Evolutionary conservation across 768 basidiomycete species (phyloP).

Genomic region (Xerocomus spinulosus): DNA sequence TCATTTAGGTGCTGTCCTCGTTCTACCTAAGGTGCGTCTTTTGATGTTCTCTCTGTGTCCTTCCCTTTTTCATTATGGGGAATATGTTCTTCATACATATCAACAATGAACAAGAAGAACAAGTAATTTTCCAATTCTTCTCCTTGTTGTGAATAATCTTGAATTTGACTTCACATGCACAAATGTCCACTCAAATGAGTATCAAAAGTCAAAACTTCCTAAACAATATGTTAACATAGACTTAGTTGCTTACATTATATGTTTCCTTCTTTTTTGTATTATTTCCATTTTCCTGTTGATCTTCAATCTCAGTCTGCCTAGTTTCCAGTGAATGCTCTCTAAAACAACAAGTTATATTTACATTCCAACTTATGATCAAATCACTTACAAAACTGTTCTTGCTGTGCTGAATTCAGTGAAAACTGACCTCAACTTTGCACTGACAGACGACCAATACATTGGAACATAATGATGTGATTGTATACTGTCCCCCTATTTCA

Average conservation of each 20-base stretch:
- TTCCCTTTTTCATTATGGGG: neutral
- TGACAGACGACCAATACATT: neutral
- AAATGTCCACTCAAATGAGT: neutral
- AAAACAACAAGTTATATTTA: too few species aligned
- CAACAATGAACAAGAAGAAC: neutral
- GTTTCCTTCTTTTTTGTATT: too few species aligned
- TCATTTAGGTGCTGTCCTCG: neutral
- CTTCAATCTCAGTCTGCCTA: too few species aligned
- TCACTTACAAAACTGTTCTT: too few species aligned
- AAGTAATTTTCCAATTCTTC: neutral
- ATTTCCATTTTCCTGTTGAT: too few species aligned
- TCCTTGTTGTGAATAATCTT: neutral
- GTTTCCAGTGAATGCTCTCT: too few species aligned
- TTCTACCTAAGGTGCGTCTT: neutral
- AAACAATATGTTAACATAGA: too few species aligned
- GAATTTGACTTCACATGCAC: neutral
- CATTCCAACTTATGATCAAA: too few species aligned
- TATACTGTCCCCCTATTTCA: neutral
- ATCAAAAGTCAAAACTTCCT: neutral
- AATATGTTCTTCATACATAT: neutral
- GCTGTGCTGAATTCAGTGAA: neutral
- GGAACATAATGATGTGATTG: neutral
- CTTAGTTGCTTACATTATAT: too few species aligned
- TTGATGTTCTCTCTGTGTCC: neutral
- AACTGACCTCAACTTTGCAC: neutral